phyloP scores from a whole-genome alignment of 805 yeast species.

The Peterozyma xylosa region DNA sequence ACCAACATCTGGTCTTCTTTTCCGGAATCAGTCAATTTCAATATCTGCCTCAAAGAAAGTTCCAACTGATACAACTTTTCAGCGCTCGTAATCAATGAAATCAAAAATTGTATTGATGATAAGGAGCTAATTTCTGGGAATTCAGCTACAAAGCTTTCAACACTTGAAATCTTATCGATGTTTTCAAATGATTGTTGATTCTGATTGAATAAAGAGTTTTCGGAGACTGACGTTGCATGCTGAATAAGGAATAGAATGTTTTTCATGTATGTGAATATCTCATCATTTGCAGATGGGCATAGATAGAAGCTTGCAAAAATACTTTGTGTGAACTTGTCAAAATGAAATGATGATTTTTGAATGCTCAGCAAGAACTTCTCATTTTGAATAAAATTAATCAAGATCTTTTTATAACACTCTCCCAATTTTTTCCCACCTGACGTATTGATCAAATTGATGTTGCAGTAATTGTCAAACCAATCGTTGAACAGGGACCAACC shows the following conservation, averaged over 20 bases:
- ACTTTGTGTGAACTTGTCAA: background rate
- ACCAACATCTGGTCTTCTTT: background rate
- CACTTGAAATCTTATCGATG: background rate
- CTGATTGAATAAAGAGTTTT: background rate
- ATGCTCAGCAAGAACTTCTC: background rate
- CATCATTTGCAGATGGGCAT: constrained; percentile 6
- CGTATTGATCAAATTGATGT: background rate
- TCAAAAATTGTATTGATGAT: constrained; percentile 1
- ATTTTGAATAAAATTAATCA: constrained; percentile 3
- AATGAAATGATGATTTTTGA: background rate
- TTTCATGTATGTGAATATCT: constrained; percentile 5
- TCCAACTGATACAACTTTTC: constrained; percentile 7
- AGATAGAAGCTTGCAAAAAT: constrained; percentile 5
- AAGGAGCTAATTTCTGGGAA: background rate
- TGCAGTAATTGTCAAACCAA: constrained; percentile 4
- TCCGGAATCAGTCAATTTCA: constrained; percentile 1
- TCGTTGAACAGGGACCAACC: constrained; percentile 1
- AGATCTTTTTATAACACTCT: background rate
- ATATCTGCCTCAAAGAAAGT: constrained; percentile 3
- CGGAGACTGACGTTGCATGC: background rate
- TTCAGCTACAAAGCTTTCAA: background rate
- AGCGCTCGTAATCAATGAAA: constrained; percentile 2
- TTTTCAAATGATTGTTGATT: background rate
- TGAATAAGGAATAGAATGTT: constrained; percentile 3
- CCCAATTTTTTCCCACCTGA: background rate